Evolutionary conservation across 2,329 filamentous ascomycete genomes (phyloP).

Genomic region (Colletotrichum sp.): DNA sequence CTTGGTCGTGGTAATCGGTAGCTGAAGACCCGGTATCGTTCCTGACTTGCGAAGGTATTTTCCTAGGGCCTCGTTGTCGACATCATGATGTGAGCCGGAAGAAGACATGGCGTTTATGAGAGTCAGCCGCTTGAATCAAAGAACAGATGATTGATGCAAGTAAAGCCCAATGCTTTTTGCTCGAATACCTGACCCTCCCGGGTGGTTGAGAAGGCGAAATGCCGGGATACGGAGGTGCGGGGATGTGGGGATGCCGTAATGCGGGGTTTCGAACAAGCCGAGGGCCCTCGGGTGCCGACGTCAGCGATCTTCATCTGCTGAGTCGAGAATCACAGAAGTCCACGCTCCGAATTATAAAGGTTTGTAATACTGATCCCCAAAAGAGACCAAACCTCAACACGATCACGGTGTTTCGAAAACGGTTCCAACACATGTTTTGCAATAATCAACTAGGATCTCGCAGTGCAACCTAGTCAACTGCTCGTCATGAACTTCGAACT

Average conservation of each 20-base stretch:
- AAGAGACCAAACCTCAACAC: not conserved
- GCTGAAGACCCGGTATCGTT: not conserved
- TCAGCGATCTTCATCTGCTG: not conserved
- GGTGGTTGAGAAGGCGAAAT: not conserved
- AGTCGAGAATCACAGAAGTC: not conserved
- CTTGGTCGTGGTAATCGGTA: not conserved
- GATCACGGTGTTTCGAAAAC: not conserved
- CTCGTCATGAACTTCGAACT: not conserved
- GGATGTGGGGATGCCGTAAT: not conserved
- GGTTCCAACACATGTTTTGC: not conserved
- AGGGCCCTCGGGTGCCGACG: not conserved
- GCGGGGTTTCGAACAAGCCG: not conserved
- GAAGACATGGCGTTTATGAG: not conserved
- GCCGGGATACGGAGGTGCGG: not conserved
- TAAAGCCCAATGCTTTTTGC: not conserved
- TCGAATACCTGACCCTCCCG: not conserved
- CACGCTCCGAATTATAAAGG: not conserved
- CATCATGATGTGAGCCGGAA: not conserved
- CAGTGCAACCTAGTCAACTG: not conserved
- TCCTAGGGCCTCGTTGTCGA: not conserved
- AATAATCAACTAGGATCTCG: not conserved
- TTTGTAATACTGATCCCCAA: fast-evolving
- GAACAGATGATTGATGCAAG: not conserved
- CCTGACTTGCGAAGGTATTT: not conserved
- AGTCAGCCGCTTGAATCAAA: not conserved